Percentiles rank a stretch among this genome's conserved stretches.
These are phyloP conservation scores for Rutstroemia sp. DNA, from an alignment of 2,329 filamentous ascomycete species.

Conservation along the genomic window DNA sequence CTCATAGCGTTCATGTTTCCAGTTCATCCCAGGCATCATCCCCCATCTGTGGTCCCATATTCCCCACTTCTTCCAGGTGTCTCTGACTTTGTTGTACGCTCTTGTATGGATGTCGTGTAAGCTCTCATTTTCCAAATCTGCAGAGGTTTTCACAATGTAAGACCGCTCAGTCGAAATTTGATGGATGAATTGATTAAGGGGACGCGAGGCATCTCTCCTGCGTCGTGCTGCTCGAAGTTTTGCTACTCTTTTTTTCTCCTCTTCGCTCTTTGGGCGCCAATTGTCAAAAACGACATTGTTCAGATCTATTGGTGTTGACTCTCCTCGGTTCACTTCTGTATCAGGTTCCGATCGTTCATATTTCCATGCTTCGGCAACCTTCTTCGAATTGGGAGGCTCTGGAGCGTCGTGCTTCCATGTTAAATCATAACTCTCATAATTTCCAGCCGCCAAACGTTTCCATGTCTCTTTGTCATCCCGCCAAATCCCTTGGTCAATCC, in stretches of 20 bases:
- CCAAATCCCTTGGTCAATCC: constrained; percentile 25
- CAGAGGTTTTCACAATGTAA: constrained; percentile 24
- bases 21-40: constrained; percentile 28
- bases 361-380: neutral
- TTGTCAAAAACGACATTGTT: constrained; percentile 2
- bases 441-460: neutral
- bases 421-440: neutral
- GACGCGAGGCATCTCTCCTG: constrained; percentile 22
- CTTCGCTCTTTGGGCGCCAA: constrained; percentile 9
- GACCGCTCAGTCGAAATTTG: constrained; percentile 23
- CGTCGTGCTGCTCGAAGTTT: constrained; percentile 12
- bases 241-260: constrained; percentile 9
- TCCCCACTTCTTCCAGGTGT: constrained; percentile 23
- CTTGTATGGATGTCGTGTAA: constrained; percentile 24
- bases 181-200: constrained; percentile 25
- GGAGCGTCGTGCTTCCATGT: constrained; percentile 12
- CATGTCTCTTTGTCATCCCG: neutral
- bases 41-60: constrained; percentile 28
- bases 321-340: constrained; percentile 10
- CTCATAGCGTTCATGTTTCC: constrained; percentile 27
- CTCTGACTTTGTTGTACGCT: constrained; percentile 28
- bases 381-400: constrained; percentile 9
- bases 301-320: constrained; percentile 3
- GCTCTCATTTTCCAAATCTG: constrained; percentile 13
- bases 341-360: constrained; percentile 6